Conservation (phyloP, 202 grass and related monocot species). For the Carex arenaria region DNA sequence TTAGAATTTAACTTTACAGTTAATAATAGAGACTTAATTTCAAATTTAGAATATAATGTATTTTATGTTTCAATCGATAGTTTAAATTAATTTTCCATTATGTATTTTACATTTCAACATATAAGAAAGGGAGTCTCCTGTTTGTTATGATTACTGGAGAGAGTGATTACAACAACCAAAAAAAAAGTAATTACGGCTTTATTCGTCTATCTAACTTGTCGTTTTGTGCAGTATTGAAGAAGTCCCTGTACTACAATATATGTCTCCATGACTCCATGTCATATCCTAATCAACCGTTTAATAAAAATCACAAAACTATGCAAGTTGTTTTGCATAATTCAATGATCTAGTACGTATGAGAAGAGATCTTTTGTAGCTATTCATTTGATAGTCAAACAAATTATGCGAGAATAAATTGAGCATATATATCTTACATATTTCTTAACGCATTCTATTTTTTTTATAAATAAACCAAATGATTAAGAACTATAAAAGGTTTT, state of each 20-base stretch:
- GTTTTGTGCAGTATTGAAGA: neutral
- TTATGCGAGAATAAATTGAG: neutral
- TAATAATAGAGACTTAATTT: no score
- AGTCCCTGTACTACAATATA: neutral
- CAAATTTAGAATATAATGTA: no score
- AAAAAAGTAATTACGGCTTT: neutral
- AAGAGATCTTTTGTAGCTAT: constrained; percentile 1
- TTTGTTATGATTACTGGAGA: neutral
- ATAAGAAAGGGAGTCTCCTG: neutral
- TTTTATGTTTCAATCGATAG: no score
- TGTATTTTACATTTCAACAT: no score
- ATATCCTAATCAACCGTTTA: constrained; percentile 6
- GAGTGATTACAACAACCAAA: neutral
- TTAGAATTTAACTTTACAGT: no score
- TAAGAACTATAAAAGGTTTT: neutral
- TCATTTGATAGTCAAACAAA: neutral
- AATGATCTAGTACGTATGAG: neutral
- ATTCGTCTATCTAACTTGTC: neutral
- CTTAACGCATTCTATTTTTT: neutral
- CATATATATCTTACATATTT: neutral
- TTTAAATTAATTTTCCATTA: no score
- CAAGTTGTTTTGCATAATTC: constrained; percentile 1
- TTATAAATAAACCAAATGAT: neutral
- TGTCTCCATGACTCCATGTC: constrained; percentile 4
- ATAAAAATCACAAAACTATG: constrained; percentile 17